These are phyloP conservation scores for Quercus phellos DNA, from an alignment of 331 rosid species.

Conservation along the genomic window DNA sequence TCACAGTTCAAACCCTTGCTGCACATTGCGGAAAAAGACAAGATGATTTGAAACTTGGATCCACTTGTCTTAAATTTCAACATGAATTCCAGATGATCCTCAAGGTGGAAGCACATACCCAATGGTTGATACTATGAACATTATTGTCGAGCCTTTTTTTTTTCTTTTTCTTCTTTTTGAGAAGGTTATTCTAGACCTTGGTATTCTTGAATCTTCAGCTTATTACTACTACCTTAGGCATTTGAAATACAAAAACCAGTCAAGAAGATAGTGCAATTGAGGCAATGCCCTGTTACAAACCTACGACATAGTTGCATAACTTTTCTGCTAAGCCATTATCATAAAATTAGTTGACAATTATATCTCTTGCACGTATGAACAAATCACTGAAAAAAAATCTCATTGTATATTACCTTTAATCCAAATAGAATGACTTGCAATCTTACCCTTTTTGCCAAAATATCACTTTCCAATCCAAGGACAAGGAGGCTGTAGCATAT, in stretches of 20 bases:
- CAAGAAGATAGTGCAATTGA: neutral
- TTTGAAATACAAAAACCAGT: neutral
- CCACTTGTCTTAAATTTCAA: neutral
- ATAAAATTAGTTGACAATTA: neutral
- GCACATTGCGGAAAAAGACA: neutral
- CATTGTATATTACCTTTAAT: neutral
- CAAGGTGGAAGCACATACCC: neutral
- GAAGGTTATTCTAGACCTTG: no score
- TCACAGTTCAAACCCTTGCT: neutral
- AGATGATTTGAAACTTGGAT: neutral
- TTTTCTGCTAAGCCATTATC: no score
- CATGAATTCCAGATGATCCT: neutral
- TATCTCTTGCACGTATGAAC: neutral
- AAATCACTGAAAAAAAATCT: no score
- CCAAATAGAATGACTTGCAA: neutral
- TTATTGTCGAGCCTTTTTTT: neutral
- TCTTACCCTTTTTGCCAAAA: neutral
- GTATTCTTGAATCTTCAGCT: neutral
- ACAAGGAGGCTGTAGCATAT: neutral
- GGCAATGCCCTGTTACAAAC: no score
- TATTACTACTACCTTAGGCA: neutral
- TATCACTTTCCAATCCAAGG: neutral
- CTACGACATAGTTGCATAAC: no score
- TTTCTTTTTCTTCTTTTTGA: no score
- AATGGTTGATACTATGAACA: neutral